phyloP scores from a whole-genome alignment of 306 rosid genomes.

The Fragaria ananassa region DNA sequence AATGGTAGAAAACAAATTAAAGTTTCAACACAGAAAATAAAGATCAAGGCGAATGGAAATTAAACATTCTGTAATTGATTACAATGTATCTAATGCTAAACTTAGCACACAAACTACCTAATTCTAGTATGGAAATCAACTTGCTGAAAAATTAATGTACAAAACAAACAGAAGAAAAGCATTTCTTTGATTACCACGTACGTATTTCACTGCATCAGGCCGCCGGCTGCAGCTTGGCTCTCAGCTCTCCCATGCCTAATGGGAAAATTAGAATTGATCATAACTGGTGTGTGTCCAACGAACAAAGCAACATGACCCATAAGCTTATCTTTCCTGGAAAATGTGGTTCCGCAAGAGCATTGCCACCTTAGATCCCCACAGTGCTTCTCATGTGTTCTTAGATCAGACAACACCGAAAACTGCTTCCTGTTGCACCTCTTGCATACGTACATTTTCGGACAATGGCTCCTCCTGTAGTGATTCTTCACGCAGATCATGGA shows the following conservation, averaged over 20 bases:
- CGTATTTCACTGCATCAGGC: slow-evolving; percentile 1
- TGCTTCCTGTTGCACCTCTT: slow-evolving; percentile 80
- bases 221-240: neutral
- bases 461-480: slow-evolving; percentile 90
- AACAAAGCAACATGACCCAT: slow-evolving; percentile 85
- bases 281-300: slow-evolving; percentile 56
- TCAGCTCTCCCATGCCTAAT: slow-evolving; percentile 10
- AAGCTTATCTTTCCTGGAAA: slow-evolving; percentile 94
- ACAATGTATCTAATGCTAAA: neutral
- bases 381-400: slow-evolving; percentile 92
- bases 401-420: slow-evolving; percentile 84
- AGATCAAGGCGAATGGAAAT: neutral
- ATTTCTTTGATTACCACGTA: neutral
- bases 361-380: slow-evolving; percentile 88
- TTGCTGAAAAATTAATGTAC: neutral
- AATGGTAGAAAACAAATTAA: neutral
- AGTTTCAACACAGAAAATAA: neutral
- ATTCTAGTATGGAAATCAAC: neutral
- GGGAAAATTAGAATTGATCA: slow-evolving; percentile 3
- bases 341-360: slow-evolving; percentile 88
- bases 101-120: neutral
- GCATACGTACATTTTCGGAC: slow-evolving; percentile 94
- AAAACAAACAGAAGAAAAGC: neutral
- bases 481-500: slow-evolving; percentile 91
- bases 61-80: neutral